Evolutionary conservation across 768 basidiomycete genomes (phyloP), one percentile per base, ranked within the genome.

Genomic region (Psilocybe subaeruginosa): DNA sequence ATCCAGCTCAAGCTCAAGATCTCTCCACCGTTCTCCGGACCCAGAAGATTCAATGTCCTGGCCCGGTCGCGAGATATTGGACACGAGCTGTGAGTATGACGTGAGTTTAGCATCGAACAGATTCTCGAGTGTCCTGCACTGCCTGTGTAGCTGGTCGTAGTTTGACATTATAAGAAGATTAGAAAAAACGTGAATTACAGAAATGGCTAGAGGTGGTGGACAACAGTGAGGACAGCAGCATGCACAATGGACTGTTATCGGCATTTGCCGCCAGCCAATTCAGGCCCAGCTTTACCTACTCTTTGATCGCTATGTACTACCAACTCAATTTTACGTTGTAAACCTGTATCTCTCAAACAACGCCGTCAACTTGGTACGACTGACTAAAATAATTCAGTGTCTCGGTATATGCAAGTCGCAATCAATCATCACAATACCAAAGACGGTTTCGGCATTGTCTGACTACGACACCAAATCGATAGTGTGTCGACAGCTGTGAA

Each of bases 71-170:
- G 85, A 84, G 63, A 90, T 81, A 31, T 80, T 81, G 3, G 90
- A 85, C 7, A 92, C 94, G 45, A 97, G 80, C 67, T 93, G 92
- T 17, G 93, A 87, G 75, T 99, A 99, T 8, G 93, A 82, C 0
- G 93, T 93, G 31, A 99, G 82, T 73, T 97, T 97, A 33, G 91
- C 79, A 71, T 97, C 94, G 64, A 99, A 91, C 23, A 94, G 83
- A 49, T 94, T 93, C 72, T 99, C 97, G 29, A 98, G 86, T 4
- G 95, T 95, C 68, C 96, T 83, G 76, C 93, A 93, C 74, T 97
- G 95, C 56, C 95, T 80, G 69, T 97, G 92, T 33, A 98, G 82
- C 58, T 90, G 85, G 67, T 99, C 97, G 78, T 95, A 96, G 66
- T 79, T 87, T 60, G 89, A 81, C 91, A 92, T 93, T 58, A 57